Conservation (phyloP, 163 green algal species). For the Volvox carteri region DNA sequence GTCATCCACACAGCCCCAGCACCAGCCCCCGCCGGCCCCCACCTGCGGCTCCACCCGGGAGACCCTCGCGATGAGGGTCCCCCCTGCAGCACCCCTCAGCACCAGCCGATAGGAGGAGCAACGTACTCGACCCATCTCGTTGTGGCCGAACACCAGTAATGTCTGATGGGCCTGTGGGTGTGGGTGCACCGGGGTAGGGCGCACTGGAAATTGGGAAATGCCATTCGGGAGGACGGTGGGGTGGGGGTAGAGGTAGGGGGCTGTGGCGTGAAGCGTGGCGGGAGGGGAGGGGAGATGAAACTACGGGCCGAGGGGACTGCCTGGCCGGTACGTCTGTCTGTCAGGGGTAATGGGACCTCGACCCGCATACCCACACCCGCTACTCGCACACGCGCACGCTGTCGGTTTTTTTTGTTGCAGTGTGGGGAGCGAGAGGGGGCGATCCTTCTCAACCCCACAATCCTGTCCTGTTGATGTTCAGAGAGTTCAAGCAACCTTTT, state of each 20-base stretch:
- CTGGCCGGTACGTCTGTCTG: no score
- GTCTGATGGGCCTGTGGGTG: conserved; percentile 12
- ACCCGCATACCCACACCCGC: no score
- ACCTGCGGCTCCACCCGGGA: conserved; percentile 45
- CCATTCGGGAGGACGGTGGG: background rate
- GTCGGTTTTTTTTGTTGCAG: no score
- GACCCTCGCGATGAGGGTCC: conserved; percentile 9
- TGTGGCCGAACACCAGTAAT: conserved; percentile 59
- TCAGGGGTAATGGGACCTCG: no score
- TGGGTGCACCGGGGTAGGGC: no score
- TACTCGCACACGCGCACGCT: no score
- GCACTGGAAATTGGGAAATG: no score
- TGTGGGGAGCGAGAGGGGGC: no score
- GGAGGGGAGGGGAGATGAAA: background rate
- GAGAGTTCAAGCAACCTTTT: no score
- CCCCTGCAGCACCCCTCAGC: background rate
- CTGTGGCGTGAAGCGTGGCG: background rate
- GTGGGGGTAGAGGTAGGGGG: background rate
- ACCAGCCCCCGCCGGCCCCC: background rate
- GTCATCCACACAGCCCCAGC: background rate
- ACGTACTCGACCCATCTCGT: conserved; percentile 38
- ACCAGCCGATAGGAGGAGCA: conserved; percentile 54
- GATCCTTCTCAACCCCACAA: no score
- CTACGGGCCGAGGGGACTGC: no score
- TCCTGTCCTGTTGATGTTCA: no score